These are phyloP conservation scores for Auriscalpium microsporum DNA, from an alignment of 768 basidiomycete species.

Conservation along the genomic window DNA sequence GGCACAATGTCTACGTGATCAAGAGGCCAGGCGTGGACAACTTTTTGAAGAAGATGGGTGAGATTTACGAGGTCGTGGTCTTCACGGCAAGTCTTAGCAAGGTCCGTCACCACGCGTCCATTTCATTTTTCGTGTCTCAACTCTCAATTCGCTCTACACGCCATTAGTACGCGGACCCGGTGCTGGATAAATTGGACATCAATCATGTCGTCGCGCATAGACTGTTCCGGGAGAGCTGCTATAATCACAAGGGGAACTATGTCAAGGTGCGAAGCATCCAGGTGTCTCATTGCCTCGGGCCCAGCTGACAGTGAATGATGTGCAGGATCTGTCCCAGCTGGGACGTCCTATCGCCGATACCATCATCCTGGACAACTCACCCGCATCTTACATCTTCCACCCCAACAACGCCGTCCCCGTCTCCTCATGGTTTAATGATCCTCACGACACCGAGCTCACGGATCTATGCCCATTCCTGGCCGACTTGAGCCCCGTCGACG, in stretches of 20 bases:
- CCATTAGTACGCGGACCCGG: constrained; percentile 93
- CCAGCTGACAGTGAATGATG: neutral
- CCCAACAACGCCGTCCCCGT: constrained; percentile 99
- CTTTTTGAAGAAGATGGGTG: constrained; percentile 97
- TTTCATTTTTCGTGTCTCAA: neutral
- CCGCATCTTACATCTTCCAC: constrained; percentile 98
- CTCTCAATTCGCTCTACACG: constrained; percentile 8
- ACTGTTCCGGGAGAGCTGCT: constrained; percentile 95
- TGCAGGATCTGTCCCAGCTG: constrained; percentile 95
- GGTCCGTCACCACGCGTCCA: constrained; percentile 35
- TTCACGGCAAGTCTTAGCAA: constrained; percentile 98
- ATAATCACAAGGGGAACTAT: constrained; percentile 98
- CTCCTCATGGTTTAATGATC: constrained; percentile 99
- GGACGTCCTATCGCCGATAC: constrained; percentile 90
- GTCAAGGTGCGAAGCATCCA: constrained; percentile 63
- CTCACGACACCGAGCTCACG: constrained; percentile 95
- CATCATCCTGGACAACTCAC: constrained; percentile 98
- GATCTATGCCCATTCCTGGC: constrained; percentile 92
- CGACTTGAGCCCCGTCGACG: constrained; percentile 77
- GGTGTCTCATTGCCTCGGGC: neutral
- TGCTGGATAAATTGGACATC: constrained; percentile 91
- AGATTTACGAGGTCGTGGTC: constrained; percentile 95
- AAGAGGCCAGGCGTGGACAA: constrained; percentile 97
- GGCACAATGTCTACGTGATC: constrained; percentile 98
- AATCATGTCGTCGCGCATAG: constrained; percentile 90